Conservation (phyloP, 768 basidiomycete genomes). For the Gymnopilus dilepis region DNA sequence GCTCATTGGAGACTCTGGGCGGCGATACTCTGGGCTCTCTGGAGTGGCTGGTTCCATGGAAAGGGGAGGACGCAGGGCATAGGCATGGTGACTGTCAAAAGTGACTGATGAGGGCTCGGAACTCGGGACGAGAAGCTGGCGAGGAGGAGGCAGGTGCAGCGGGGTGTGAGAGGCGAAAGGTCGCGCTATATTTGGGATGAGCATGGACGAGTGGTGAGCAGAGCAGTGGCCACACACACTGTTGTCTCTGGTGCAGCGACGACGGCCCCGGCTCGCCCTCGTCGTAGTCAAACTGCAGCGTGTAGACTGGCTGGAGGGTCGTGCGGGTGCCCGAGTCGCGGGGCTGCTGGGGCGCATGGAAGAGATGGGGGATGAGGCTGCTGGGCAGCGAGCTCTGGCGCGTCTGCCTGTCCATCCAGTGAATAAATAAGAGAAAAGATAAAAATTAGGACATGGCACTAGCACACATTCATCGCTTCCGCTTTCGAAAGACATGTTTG, state of each 20-base stretch:
- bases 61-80: constrained; percentile 22
- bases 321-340: constrained; percentile 32
- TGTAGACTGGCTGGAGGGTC: constrained; percentile 23
- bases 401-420: constrained; percentile 26
- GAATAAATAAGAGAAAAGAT: constrained; percentile 16
- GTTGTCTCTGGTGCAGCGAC: constrained; percentile 26
- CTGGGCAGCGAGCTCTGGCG: constrained; percentile 55
- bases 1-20: constrained; percentile 23
- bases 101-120: constrained; percentile 13
- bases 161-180: constrained; percentile 3
- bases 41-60: constrained; percentile 23
- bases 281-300: constrained; percentile 18
- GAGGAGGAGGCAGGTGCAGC: constrained; percentile 9
- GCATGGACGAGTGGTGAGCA: background rate
- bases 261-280: constrained; percentile 53
- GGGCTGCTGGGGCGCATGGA: constrained; percentile 41
- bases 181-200: constrained; percentile 14
- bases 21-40: constrained; percentile 21
- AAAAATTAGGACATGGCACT: constrained; percentile 31
- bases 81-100: constrained; percentile 24
- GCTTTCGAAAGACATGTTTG: constrained; percentile 33
- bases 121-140: constrained; percentile 11
- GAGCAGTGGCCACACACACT: background rate
- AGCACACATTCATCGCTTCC: constrained; percentile 39
- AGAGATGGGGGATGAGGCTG: constrained; percentile 55